Evolutionary conservation across 306 rosid genomes (phyloP).

Genomic region (Pterocarpus macrocarpus): DNA sequence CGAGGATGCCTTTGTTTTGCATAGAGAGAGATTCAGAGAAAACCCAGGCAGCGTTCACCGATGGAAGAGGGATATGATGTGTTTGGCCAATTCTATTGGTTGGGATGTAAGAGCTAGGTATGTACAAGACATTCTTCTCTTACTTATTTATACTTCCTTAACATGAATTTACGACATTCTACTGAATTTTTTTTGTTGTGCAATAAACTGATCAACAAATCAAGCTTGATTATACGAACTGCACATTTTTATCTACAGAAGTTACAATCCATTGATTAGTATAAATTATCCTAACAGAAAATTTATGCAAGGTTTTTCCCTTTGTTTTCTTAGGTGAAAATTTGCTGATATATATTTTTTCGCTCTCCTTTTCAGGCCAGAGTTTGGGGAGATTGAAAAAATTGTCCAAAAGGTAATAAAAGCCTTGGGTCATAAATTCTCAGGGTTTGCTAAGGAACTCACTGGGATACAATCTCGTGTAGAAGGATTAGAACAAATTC

Average conservation of each 20-base stretch:
- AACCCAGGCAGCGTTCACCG: not conserved
- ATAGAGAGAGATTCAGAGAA: not conserved
- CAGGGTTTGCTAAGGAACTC: constrained; percentile 8
- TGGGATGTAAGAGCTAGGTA: constrained; percentile 5
- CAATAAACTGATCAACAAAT: too few species aligned
- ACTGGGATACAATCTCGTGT: constrained; percentile 41
- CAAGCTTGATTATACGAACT: too few species aligned
- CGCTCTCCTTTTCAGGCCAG: constrained; percentile 18
- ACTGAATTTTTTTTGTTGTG: too few species aligned
- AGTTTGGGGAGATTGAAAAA: not conserved
- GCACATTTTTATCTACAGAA: too few species aligned
- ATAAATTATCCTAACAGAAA: too few species aligned
- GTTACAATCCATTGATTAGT: too few species aligned
- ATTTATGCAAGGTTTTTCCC: too few species aligned
- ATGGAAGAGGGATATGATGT: constrained; percentile 12
- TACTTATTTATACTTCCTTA: too few species aligned
- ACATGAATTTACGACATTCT: too few species aligned
- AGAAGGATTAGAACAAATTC: constrained; percentile 1
- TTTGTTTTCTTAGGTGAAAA: too few species aligned
- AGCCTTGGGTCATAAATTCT: constrained; percentile 18
- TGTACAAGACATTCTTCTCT: not conserved
- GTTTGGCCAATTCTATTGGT: not conserved
- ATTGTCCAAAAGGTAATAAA: constrained; percentile 16
- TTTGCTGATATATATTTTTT: not conserved
- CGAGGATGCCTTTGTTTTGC: not conserved